A percentile compares a stretch with the other conserved stretches of the same genome.
These are phyloP conservation scores for Harringtonia lauricola DNA, from an alignment of 2,329 filamentous ascomycete species.

Conservation along the genomic window DNA sequence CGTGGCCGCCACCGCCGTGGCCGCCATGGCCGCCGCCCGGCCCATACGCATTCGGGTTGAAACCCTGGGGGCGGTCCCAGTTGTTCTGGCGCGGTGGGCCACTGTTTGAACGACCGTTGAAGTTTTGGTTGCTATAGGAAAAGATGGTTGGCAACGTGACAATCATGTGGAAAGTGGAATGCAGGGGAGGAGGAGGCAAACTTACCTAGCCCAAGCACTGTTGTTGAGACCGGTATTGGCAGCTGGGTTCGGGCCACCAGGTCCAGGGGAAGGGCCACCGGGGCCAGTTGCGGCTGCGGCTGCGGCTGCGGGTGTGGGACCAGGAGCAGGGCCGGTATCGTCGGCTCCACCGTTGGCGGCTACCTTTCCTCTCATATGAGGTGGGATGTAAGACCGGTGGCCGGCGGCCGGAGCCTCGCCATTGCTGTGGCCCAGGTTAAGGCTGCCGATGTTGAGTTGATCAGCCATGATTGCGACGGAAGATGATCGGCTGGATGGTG, in stretches of 20 bases:
- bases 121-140: conserved; percentile 41
- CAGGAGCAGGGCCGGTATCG: not conserved
- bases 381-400: conserved; percentile 70
- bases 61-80: conserved; percentile 25
- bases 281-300: conserved; percentile 3
- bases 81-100: conserved; percentile 11
- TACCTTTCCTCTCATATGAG: conserved; percentile 62
- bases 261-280: conserved; percentile 1
- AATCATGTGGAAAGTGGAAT: not conserved
- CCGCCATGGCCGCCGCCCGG: conserved; percentile 38
- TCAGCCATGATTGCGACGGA: conserved; percentile 56
- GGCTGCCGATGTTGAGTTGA: conserved; percentile 71
- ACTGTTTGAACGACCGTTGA: conserved; percentile 23
- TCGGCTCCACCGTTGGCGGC: conserved; percentile 11
- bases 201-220: conserved; percentile 55
- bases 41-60: conserved; percentile 57
- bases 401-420: conserved; percentile 19
- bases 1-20: conserved; percentile 17
- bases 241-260: conserved; percentile 4
- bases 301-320: conserved; percentile 11
- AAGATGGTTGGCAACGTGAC: too few relatives aligned
- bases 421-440: conserved; percentile 45
- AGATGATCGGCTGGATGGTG: conserved; percentile 2
- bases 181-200: conserved; percentile 12
- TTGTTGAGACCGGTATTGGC: conserved; percentile 43